Evolutionary conservation across 345 rosid species (phyloP), one percentile per base, ranked within the genome.

Genomic region (Kernera saxatilis): DNA sequence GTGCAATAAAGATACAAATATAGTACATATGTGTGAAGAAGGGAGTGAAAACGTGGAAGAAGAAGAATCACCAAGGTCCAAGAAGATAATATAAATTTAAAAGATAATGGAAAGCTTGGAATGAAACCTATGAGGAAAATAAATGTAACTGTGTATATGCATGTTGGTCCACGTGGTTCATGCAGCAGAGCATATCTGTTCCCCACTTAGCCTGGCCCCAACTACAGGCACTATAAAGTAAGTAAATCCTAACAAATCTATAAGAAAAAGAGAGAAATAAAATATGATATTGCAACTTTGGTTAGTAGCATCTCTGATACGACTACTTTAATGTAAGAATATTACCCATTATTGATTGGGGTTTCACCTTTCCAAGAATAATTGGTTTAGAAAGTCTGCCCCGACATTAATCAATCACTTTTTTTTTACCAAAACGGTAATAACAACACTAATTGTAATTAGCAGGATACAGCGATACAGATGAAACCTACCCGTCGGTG

Each of bases 121-220:
- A 41, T 46, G 22, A 18, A 73, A 41, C 50, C 5, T 33, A 37
- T 73, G 25, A 46, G 21, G 26, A 63, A 72, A 73, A 55, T 64
- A 55, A 36, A 66, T 73, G 67, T 23, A 50, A 51, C 68, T 67
- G 73, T 67, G 19, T 15, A 59, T 21, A 51, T 74, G 78, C 78
- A 74, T 74, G 78, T 58, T 74, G 63, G 62, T 59, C 73, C 78
- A 74, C 78, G 78, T 74, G 78, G 62, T 74, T 74, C 69, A 74
- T 67, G 78, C 73, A 74, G 78, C 69, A 74, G 63, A 67, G 62
- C 68, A 50, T 74, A 66, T 74, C 55, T 67, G 73, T 74, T 67
- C 73, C 72, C 72, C 78, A 73, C 77, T 74, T 41, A 74, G 55
- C 52, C 78, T 74, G 72, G 63, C 78, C 67, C 72, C 55, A 40